Base-by-base conservation (phyloP, 495 filamentous ascomycete species). In the Penicillium canescens region DNA sequence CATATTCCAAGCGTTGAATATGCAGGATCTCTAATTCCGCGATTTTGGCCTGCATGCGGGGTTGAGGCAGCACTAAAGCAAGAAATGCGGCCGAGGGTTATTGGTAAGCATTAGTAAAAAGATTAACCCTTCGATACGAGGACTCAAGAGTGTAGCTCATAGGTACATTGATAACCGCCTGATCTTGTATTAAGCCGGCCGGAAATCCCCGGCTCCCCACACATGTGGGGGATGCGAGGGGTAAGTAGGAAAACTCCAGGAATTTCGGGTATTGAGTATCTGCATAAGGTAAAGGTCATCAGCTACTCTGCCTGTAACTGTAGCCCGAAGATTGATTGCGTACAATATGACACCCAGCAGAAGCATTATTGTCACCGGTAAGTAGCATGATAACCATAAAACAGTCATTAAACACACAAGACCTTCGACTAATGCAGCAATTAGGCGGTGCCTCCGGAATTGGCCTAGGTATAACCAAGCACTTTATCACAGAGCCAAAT, bases 361-460 rank as follows among this genome's bases (percentile, higher is more conserved):
- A 52, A 64, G 58, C 39, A 59, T 69, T 23, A 51, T 69, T 26
- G 55, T 69, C 11, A 69, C 66, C 4, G 66, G 65, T 66, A 48
- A 40, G 50, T 31, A 52, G 21, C 31, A 1, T 3, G 18, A 52
- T 9, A 38, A n/a, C 37, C 28, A 24, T 24, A 6, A 5, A 0
- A 8, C 6, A 31, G 23, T 24, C 23, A 24, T 24, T 6, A 5
- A 31, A 31, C 28, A 31, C 2, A n/a, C 9, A 7, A 9, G 1
- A 31, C 2, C 28, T 5, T 31, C 28, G 23, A 7, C 28, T 31
- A 7, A 31, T 31, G 0, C 7, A 31, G 28, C 7, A 8, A 34
- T 20, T 11, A 70, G 81, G 82, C 50, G 82, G 80, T 42, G 74
- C 75, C 14, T 79, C 77, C 44, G 82, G 80, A 11, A 81, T 84